Evolutionary conservation across 1,139 yeast species (phyloP).

Genomic region (Pichia sp.): DNA sequence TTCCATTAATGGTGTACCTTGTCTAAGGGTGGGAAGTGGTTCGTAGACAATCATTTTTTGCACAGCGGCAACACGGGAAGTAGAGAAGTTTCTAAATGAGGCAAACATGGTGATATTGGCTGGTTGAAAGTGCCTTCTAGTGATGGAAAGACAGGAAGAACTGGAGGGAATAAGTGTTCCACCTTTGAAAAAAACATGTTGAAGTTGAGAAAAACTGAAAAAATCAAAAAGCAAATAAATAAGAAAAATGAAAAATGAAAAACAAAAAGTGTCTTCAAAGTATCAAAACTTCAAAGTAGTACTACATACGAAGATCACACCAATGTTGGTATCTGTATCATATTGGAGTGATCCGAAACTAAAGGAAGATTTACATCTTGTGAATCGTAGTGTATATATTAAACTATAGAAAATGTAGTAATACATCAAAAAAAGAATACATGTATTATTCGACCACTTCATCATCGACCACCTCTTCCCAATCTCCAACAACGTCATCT

Average conservation of each 20-base stretch:
- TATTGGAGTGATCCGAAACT: too few species aligned
- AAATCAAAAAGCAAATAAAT: not conserved
- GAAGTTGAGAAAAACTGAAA: not conserved
- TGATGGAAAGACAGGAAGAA: not conserved
- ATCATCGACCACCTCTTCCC: constrained; percentile 19
- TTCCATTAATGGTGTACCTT: constrained; percentile 44
- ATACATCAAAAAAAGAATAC: too few species aligned
- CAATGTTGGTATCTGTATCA: too few species aligned
- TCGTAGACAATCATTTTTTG: constrained; percentile 38
- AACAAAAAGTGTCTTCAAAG: too few species aligned
- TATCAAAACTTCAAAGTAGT: too few species aligned
- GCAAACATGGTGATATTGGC: not conserved
- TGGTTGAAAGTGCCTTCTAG: not conserved
- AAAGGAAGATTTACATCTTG: too few species aligned
- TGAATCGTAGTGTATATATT: too few species aligned
- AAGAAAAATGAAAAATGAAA: constrained; percentile 12
- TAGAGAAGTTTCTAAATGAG: constrained; percentile 6
- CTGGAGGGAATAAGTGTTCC: not conserved
- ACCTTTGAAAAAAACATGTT: not conserved
- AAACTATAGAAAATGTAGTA: not conserved
- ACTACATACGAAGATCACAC: too few species aligned
- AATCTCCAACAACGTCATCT: constrained; percentile 34
- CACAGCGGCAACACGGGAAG: not conserved
- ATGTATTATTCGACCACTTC: constrained; percentile 1
- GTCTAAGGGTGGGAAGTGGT: constrained; percentile 46